Base-by-base conservation (phyloP, 2,329 filamentous ascomycete genomes). In the Aspergillus jensenii region DNA sequence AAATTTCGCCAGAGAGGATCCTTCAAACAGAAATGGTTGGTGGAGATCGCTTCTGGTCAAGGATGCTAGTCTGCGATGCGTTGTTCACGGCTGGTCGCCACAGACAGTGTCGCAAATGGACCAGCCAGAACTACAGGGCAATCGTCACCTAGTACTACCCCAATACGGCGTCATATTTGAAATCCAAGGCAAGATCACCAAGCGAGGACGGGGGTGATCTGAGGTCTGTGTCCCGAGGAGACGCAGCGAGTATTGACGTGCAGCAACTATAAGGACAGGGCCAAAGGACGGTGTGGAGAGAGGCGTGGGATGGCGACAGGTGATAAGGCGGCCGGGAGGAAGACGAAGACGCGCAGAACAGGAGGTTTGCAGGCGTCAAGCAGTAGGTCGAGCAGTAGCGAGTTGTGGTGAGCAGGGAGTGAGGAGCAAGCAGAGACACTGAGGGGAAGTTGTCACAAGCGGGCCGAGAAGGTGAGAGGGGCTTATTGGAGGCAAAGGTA, bases 21-120 rank as follows among this genome's bases (percentile, higher is more conserved):
- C 52, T 49, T 58, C 61, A 59, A 60, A 61, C 62, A 58, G 58
- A 51, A 53, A 59, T 67, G 68, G 67, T 66, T 69, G 68, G 67
- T 60, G 65, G 62, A 59, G 65, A 67, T 66, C 63, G 60, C 66
- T 65, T 65, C 66, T 65, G 64, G 63, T 65, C 60, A 64, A 64
- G 62, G 65, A 64, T 64, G 62, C 60, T 66, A 69, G 61, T 62
- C 54, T 67, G 63, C 58, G 71, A 74, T 75, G 73, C 63, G 73
- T 71, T 76, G 72, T 72, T 70, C 71, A 69, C 67, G 64, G 67
- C 63, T 70, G 66, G 66, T 70, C 67, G 71, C 63, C 68, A 70
- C 69, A 63, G 65, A 62, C 62, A 62, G 67, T 66, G 68, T 74
- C 70, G 67, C 69, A 73, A 67, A 62, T 68, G 64, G 65, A 62